phyloP scores from a whole-genome alignment of 768 basidiomycete genomes.

The Scleroderma citrinum region DNA sequence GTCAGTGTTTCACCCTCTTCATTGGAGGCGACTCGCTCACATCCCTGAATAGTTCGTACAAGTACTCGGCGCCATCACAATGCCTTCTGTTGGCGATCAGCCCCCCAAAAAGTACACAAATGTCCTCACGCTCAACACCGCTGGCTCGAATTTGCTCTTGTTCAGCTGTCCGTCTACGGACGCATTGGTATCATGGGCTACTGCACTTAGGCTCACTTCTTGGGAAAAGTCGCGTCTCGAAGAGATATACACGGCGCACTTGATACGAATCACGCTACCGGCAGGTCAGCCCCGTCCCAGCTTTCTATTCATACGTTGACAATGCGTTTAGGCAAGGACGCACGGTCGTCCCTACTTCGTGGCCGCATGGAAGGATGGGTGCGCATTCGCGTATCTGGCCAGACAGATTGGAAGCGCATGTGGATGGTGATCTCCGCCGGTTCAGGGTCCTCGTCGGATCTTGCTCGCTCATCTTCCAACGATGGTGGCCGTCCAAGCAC shows the following conservation, averaged over 20 bases:
- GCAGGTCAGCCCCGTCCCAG: slow-evolving; percentile 29
- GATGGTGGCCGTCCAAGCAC: slow-evolving; percentile 23
- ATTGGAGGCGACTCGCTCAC: neutral
- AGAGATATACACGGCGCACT: slow-evolving; percentile 95
- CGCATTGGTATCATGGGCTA: slow-evolving; percentile 82
- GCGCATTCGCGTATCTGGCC: slow-evolving; percentile 87
- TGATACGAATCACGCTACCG: slow-evolving; percentile 72
- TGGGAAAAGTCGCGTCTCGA: slow-evolving; percentile 96
- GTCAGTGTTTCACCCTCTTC: slow-evolving; percentile 40
- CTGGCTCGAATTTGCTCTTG: slow-evolving; percentile 82
- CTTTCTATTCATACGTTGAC: slow-evolving; percentile 17
- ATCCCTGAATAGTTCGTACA: slow-evolving; percentile 56
- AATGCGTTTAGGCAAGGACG: slow-evolving; percentile 34
- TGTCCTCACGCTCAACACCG: slow-evolving; percentile 89
- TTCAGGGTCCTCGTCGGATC: slow-evolving; percentile 21
- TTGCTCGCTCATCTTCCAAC: slow-evolving; percentile 17
- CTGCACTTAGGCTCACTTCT: slow-evolving; percentile 80
- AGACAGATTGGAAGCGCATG: slow-evolving; percentile 91
- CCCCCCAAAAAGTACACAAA: slow-evolving; percentile 61
- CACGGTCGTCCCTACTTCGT: slow-evolving; percentile 57
- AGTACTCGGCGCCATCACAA: slow-evolving; percentile 68
- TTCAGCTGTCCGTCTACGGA: slow-evolving; percentile 77
- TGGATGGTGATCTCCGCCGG: slow-evolving; percentile 73
- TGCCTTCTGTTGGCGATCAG: slow-evolving; percentile 44
- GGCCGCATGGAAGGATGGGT: slow-evolving; percentile 91